phyloP scores from a whole-genome alignment of 257 asterid species.

The Solanum sparsipilum region DNA sequence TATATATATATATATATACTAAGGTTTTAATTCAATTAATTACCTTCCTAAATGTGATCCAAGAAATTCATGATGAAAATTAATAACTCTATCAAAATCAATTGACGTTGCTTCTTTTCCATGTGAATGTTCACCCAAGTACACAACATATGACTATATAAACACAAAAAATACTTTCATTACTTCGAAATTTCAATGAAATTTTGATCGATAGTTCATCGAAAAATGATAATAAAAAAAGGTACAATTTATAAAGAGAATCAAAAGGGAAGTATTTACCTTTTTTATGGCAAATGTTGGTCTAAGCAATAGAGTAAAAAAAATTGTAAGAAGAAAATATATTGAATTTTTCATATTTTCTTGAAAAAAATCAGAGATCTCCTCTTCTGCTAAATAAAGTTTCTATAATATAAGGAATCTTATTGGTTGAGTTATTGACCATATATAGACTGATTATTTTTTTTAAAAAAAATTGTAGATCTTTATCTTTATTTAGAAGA shows the following conservation, averaged over 20 bases:
- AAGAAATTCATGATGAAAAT: conserved; percentile 64
- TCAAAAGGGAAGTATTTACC: conserved; percentile 29
- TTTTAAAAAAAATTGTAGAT: background rate
- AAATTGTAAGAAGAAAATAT: conserved; percentile 38
- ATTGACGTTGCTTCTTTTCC: conserved; percentile 32
- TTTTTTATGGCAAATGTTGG: conserved; percentile 68
- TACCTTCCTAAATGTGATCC: conserved; percentile 82
- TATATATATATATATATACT: background rate
- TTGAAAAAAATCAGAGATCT: background rate
- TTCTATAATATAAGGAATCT: background rate
- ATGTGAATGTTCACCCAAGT: conserved; percentile 85
- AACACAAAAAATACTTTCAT: background rate
- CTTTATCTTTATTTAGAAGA: background rate
- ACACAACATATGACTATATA: conserved; percentile 69
- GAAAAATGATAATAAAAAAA: background rate
- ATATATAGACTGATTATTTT: background rate
- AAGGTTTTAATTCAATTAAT: background rate
- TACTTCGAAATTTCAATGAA: background rate
- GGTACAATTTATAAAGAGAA: background rate
- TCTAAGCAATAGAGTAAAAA: conserved; percentile 32
- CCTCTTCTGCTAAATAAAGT: background rate
- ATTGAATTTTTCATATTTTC: conserved; percentile 26
- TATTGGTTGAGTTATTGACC: background rate
- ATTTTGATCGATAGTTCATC: background rate
- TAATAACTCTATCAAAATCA: conserved; percentile 53